Base-by-base conservation (phyloP, 2,329 filamentous ascomycete genomes). In the Rhexocercosporidium sp. region DNA sequence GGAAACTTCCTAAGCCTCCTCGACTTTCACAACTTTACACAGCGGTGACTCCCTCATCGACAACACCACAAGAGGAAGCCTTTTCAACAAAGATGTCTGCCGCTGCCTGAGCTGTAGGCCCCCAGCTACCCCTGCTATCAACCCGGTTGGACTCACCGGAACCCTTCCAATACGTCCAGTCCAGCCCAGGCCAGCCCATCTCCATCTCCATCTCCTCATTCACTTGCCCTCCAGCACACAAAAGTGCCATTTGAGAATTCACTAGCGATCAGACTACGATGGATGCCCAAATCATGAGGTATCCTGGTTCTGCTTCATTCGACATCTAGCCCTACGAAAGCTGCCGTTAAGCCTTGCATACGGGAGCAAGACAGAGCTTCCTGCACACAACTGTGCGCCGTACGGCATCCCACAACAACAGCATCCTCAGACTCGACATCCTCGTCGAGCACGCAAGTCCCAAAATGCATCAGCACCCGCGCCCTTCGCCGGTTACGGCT, bases 381-480 rank as follows among this genome's bases (percentile, higher is more conserved):
- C 65, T 70, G 70, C 71, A 69, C 64, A 68, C n/a, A 66, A 67
- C 59, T 56, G 67, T 62, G 53, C 56, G 54, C 66, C 66, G 49
- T 67, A 60, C 57, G 34, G 66, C 66, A 59, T 37, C 62, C 65
- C 59, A 65, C 62, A 59, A 70, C 66, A 64, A 72, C 70, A 71
- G 69, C 70, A 69, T 68, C 51, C 65, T 69, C 59, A 60, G 54
- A 66, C 60, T 71, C 67, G 64, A 67, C 68, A 12, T 39, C n/a
- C 34, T 56, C 44, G 66, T 67, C 63, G 68, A 64, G 59, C 62
- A 56, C 49, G 29, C 54, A 65, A 65, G 41, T 41, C 57, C 69
- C 66, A 83, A 77, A 74, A 97, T 97, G 94, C 94, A 97, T 87
- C 94, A 97, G 82, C 92, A 94, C 81, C 90, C 92, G 74, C 90